Base-by-base conservation (phyloP, 1,139 yeast genomes). In the Trichomonascaceae sp. region DNA sequence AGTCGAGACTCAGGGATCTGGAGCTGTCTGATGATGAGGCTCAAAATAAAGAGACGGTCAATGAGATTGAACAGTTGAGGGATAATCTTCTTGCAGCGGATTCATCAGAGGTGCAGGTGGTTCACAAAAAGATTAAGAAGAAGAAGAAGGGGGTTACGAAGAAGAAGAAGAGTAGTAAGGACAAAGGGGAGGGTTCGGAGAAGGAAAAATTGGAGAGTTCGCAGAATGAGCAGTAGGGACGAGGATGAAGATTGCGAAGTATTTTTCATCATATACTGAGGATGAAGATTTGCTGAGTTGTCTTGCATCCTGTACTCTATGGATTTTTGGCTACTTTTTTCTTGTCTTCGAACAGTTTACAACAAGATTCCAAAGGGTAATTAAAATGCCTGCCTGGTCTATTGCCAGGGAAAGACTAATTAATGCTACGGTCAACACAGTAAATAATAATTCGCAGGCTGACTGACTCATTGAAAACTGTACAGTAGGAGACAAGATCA, bases 41-140 rank as follows among this genome's bases (percentile, higher is more conserved):
- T 13, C 24, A 15, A 9, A 3, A 55, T n/a, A 43, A 43, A 19
- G 51, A 41, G 18, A 54, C 60, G 36, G 44, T 57, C 8, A 55
- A 54, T 1, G 67, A 63, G 38, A 57, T 63, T 15, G 63, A 62
- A 43, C 57, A 56, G 45, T 57, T 65, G 45, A 60, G 68, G 20
- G 53, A 57, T 22, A 58, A 59, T 50, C 55, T 62, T 48, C 45
- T 53, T 15, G 48, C 51, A 3, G 57, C 53, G 22, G 44, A 57
- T 8, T 53, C 54, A 13, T 58, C 56, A 13, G 53, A 49, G 15
- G 52, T 49, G 32, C 53, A 47, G 6, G 67, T 61, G 13, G 55
- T 58, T n/a, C 70, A 67, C 55, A 69, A 69, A 56, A 63, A 63
- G 55, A 51, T 59, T 18, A 60, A 60, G 51, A 66, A 66, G 60